Conservation (phyloP, 1,139 yeast genomes). For the Kodamaea derodonti region DNA sequence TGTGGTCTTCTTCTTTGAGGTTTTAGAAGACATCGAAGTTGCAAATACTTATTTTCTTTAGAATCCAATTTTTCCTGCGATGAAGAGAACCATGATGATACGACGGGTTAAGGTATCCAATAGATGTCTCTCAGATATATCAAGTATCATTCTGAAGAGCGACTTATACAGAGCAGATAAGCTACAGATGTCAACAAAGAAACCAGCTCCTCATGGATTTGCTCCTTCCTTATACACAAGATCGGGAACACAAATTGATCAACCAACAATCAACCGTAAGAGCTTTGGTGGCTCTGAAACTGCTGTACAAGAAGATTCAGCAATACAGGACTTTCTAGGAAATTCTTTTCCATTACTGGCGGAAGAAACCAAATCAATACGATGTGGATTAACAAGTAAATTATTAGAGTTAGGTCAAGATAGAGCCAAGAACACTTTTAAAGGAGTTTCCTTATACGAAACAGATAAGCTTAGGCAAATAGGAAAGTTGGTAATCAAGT, state of each 20-base stretch:
- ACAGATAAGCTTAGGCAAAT: conserved; percentile 18
- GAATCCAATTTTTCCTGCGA: conserved; percentile 3
- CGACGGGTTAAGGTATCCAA: conserved; percentile 1
- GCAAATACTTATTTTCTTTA: conserved; percentile 8
- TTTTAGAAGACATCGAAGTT: conserved; percentile 29
- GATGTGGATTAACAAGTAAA: conserved; percentile 21
- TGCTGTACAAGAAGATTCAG: no score
- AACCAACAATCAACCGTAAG: conserved; percentile 10
- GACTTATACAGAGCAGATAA: conserved; percentile 5
- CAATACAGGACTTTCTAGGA: conserved; percentile 13
- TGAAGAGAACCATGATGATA: conserved; percentile 1
- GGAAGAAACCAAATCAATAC: conserved; percentile 19
- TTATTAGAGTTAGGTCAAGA: conserved; percentile 6
- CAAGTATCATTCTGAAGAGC: conserved; percentile 7
- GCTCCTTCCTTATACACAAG: conserved; percentile 14
- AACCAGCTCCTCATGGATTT: conserved; percentile 7
- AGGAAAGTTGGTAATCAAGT: conserved; percentile 19
- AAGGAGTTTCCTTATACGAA: conserved; percentile 1
- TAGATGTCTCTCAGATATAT: not conserved
- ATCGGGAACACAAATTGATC: conserved; percentile 13
- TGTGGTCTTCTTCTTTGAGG: conserved; percentile 23
- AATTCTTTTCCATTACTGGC: conserved; percentile 18
- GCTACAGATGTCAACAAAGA: conserved; percentile 5
- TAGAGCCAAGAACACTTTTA: not conserved
- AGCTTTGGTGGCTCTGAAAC: no score